Base-by-base conservation (phyloP, 108 stramenopile species). In the Asterionellopsis glacialis region DNA sequence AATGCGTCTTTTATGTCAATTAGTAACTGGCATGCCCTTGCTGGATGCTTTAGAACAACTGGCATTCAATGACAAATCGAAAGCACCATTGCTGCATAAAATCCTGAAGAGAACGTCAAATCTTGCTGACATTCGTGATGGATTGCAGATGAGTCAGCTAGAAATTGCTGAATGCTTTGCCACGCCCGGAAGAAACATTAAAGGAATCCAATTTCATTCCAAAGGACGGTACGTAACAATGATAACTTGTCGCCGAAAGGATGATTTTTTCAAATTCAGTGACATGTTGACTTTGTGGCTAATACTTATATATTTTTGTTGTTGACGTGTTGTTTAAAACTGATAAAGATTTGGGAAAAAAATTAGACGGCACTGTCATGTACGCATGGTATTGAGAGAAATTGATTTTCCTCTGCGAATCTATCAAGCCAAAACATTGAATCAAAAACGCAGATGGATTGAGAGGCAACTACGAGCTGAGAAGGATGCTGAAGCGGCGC, bases 141-240 rank as follows among this genome's bases (percentile, higher is more conserved):
- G 85, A 9, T 21, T 88, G 22, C 83, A 88, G 51, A 73, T 76
- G 16, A 78, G 77, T 24, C 85, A 88, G 68, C 65, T 93, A 66
- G 91, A 93, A 63, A 85, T 93, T 10, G 84, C 81, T 10, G 91
- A 93, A 52, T 89, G 91, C 65, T 93, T 87, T 74, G 71, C 87
- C 14, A 93, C 87, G 13, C 82, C 81, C 51, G 80, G 77, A 9
- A 62, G 70, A n/a, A 81, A 74, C 67, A 62, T 89, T 64, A 82
- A 79, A 75, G 73, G 87, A 19, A 75, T 89, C 59, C 83, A 85
- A 59, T 65, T 75, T 26, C 87, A 87, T 85, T 87, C 84, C n/a
- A 53, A 82, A 61, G 91, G 91, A 49, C 66, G 84, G 87, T 80
- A 59, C 67, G 82, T 79, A 60, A 40, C 10, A 26, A 15, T 38